Evolutionary conservation across 2,329 filamentous ascomycete species (phyloP).

Genomic region (Colletotrichum costaricense): DNA sequence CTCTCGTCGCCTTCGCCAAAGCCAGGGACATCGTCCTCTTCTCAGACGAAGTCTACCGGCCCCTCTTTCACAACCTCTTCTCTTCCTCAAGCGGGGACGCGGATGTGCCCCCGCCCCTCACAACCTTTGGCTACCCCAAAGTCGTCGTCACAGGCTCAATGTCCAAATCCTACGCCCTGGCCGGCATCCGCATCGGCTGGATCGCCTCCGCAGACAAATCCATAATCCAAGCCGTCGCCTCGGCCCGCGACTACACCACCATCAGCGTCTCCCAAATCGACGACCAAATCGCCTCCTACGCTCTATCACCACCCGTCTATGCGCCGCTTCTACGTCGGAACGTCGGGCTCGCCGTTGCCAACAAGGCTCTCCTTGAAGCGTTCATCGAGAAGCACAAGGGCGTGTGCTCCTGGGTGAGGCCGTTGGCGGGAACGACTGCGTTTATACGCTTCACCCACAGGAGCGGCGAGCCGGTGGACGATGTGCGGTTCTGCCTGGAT

Average conservation of each 20-base stretch:
- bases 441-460: constrained; percentile 77
- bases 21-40: constrained; percentile 74
- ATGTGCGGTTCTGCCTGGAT: constrained; percentile 77
- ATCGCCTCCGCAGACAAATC: constrained; percentile 72
- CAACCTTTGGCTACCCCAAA: constrained; percentile 78
- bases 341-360: constrained; percentile 73
- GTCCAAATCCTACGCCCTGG: constrained; percentile 87
- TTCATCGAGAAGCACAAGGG: constrained; percentile 75
- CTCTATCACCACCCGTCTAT: constrained; percentile 65
- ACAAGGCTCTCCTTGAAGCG: constrained; percentile 72
- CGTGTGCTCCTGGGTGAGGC: constrained; percentile 77
- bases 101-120: constrained; percentile 71
- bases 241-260: constrained; percentile 83
- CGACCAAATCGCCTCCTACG: constrained; percentile 81
- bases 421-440: constrained; percentile 82
- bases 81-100: constrained; percentile 45
- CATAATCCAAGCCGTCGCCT: constrained; percentile 73
- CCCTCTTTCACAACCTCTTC: constrained; percentile 77
- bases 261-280: constrained; percentile 88
- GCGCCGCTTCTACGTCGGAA: constrained; percentile 64
- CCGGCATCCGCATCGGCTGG: constrained; percentile 87
- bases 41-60: constrained; percentile 86
- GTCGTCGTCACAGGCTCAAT: constrained; percentile 82
- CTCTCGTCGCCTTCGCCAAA: constrained; percentile 72
- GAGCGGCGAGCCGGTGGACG: constrained; percentile 72